Conservation (phyloP, 1,139 yeast species). For the Pichia sp. region DNA sequence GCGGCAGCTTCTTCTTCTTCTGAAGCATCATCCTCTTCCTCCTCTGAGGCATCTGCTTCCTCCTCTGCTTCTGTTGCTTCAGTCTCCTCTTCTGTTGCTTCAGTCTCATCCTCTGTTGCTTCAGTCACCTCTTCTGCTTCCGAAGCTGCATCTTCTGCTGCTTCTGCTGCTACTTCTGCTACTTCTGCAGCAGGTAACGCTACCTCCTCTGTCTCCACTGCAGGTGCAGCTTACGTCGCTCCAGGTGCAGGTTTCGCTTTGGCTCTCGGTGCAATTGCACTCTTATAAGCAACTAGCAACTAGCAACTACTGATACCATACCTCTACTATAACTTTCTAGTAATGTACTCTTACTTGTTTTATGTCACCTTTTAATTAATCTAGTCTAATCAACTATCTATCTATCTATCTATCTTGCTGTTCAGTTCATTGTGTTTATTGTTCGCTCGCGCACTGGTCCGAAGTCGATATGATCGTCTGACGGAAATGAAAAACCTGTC, state of each 20-base stretch:
- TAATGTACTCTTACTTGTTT: no score
- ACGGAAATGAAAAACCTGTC: no score
- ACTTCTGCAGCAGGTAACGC: conserved; percentile 3
- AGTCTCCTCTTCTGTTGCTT: conserved; percentile 16
- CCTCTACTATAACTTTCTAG: no score
- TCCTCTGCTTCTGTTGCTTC: conserved; percentile 18
- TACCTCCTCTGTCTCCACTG: conserved; percentile 10
- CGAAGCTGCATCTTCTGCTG: conserved; percentile 12
- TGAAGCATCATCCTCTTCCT: conserved; percentile 18
- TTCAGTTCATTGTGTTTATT: no score
- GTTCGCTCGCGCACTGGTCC: no score
- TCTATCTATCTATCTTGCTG: no score
- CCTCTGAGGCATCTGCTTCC: conserved; percentile 23
- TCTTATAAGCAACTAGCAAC: no score
- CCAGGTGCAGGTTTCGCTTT: conserved; percentile 16
- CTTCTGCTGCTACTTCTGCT: conserved; percentile 15
- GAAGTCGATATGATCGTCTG: no score
- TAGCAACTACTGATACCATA: no score
- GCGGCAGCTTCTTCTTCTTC: conserved; percentile 18
- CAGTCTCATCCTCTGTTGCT: conserved; percentile 9
- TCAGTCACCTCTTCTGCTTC: conserved; percentile 9
- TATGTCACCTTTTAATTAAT: no score
- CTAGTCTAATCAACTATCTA: no score
- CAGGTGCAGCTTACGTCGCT: conserved; percentile 16
- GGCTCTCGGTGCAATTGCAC: conserved; percentile 17